These are phyloP conservation scores for Claviceps sp. DNA, from an alignment of 2,329 filamentous ascomycete species.

Conservation along the genomic window DNA sequence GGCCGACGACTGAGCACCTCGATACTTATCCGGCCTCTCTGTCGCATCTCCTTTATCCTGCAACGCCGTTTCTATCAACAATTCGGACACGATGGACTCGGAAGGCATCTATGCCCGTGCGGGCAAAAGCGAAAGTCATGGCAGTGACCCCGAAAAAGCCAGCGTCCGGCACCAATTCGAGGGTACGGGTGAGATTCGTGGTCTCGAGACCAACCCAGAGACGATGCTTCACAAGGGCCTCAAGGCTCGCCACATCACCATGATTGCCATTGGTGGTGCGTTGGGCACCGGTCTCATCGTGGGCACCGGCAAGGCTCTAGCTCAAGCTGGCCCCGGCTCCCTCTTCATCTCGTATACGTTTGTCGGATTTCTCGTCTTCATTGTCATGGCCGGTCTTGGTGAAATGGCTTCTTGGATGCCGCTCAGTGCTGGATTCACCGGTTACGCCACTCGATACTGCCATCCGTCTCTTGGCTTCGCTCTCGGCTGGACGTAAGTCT, in stretches of 20 bases:
- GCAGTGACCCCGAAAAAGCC: slow-evolving; percentile 10
- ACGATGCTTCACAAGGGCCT: slow-evolving; percentile 38
- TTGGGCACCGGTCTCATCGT: slow-evolving; percentile 65
- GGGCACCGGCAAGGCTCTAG: slow-evolving; percentile 45
- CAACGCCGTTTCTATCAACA: neutral
- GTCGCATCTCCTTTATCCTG: neutral
- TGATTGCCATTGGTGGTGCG: slow-evolving; percentile 60
- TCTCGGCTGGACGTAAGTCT: slow-evolving; percentile 53
- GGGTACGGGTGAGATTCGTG: slow-evolving; percentile 25
- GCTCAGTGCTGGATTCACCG: slow-evolving; percentile 65
- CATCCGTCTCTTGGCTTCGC: slow-evolving; percentile 72
- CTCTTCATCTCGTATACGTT: slow-evolving; percentile 60
- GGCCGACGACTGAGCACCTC: neutral
- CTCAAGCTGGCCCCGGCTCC: slow-evolving; percentile 45
- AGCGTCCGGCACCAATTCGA: slow-evolving; percentile 7
- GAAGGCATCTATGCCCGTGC: slow-evolving; percentile 9
- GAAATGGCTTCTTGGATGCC: slow-evolving; percentile 81
- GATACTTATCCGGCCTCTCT: neutral
- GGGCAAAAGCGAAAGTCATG: slow-evolving; percentile 5
- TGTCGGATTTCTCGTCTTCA: slow-evolving; percentile 59
- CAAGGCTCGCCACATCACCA: slow-evolving; percentile 41
- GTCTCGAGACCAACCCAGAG: slow-evolving; percentile 35
- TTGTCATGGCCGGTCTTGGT: slow-evolving; percentile 70
- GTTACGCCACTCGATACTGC: slow-evolving; percentile 66
- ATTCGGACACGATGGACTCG: slow-evolving; percentile 3